Percentiles rank a stretch among this genome's conserved stretches.
Conservation (phyloP, 2,329 filamentous ascomycete species). For the Fusarium guadeloupense region DNA sequence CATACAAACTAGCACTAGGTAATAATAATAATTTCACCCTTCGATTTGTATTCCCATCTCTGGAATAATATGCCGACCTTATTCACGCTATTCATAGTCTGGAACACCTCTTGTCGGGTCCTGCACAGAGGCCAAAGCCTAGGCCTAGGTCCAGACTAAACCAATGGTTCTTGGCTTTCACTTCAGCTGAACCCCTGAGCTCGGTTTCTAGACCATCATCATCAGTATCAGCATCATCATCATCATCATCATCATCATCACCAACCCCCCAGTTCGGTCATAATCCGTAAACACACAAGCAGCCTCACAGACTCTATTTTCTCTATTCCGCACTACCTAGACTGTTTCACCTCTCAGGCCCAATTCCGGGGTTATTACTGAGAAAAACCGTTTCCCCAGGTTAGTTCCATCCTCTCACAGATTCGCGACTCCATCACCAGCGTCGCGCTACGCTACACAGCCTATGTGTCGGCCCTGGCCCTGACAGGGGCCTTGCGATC, state of each 20-base stretch:
- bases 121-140: background rate
- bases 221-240: too few relatives aligned
- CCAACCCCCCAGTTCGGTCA: slow-evolving; percentile 33
- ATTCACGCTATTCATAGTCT: slow-evolving; percentile 7
- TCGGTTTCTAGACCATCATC: slow-evolving; percentile 12
- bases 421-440: slow-evolving; percentile 33
- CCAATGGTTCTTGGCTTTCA: slow-evolving; percentile 23
- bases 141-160: slow-evolving; percentile 13
- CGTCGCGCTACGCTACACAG: background rate
- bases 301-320: slow-evolving; percentile 10
- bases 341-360: slow-evolving; percentile 15
- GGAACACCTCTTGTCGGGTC: slow-evolving; percentile 5
- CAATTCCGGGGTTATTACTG: slow-evolving; percentile 19
- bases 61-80: background rate
- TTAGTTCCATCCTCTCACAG: slow-evolving; percentile 28
- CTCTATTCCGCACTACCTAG: slow-evolving; percentile 8
- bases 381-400: slow-evolving; percentile 23
- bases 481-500: slow-evolving; percentile 33
- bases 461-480: slow-evolving; percentile 1
- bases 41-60: background rate
- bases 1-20: slow-evolving; percentile 12
- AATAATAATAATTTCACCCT: slow-evolving; percentile 26
- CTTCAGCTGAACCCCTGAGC: slow-evolving; percentile 17
- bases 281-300: slow-evolving; percentile 30
- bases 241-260: slow-evolving; percentile 19